A percentile compares a stretch with the other conserved stretches of the same genome.
Conservation (phyloP, 2,329 filamentous ascomycete species). For the Colletotrichum chrysophilum region DNA sequence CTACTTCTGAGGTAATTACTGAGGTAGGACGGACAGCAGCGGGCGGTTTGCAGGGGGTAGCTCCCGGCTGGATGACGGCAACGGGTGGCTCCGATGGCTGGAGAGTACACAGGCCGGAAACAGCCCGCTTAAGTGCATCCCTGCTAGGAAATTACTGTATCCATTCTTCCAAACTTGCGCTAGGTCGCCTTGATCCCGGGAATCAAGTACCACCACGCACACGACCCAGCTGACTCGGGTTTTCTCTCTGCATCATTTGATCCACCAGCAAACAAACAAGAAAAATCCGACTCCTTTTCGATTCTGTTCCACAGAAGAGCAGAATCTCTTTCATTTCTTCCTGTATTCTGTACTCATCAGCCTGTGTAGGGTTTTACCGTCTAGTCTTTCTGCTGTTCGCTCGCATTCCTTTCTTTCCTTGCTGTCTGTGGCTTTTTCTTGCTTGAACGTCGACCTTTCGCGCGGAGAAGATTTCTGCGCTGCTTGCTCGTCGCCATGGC, state of each 20-base stretch:
- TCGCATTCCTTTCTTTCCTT: not conserved
- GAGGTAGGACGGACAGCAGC: not conserved
- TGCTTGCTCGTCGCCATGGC: constrained; percentile 13
- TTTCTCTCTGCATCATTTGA: not conserved
- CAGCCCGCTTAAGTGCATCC: not conserved
- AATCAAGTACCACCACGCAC: not conserved
- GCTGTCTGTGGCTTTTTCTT: not conserved
- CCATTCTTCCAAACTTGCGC: not conserved
- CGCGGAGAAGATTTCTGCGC: not conserved
- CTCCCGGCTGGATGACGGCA: not conserved
- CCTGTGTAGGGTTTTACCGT: not conserved
- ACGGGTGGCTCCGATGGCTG: not conserved
- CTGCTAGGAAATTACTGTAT: not conserved
- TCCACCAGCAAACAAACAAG: not conserved
- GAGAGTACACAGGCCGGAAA: not conserved
- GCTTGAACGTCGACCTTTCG: not conserved
- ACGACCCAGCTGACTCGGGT: not conserved
- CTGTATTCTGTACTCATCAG: not conserved
- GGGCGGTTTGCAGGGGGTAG: not conserved
- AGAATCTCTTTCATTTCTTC: not conserved
- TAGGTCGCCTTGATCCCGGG: not conserved
- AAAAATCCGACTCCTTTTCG: not conserved
- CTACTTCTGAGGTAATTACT: not conserved
- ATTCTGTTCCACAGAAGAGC: not conserved
- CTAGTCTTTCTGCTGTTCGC: not conserved